Conservation (phyloP, 2,329 filamentous ascomycete species). For the Xylariaceae sp. region DNA sequence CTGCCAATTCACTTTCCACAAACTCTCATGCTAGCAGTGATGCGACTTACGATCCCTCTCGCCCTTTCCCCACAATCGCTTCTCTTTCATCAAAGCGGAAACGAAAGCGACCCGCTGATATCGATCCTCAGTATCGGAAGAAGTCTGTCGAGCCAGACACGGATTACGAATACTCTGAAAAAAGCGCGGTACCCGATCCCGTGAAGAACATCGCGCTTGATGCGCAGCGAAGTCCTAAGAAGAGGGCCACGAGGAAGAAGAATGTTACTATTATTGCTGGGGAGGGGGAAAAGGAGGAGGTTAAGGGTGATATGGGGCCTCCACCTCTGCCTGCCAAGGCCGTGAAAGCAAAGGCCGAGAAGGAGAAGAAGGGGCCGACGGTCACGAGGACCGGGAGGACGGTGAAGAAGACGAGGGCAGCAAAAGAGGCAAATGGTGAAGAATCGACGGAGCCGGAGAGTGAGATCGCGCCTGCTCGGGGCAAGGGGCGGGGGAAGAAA, state of each 20-base stretch:
- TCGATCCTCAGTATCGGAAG: neutral
- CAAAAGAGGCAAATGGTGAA: neutral
- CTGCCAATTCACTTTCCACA: too few species aligned
- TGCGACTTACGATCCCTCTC: too few species aligned
- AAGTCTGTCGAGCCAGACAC: slow-evolving; percentile 5
- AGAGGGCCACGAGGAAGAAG: neutral
- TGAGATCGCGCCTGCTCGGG: neutral
- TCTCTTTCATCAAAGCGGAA: slow-evolving; percentile 5
- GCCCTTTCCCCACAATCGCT: neutral
- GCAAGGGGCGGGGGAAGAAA: neutral
- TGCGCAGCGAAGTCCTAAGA: slow-evolving; percentile 5
- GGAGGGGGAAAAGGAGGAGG: neutral
- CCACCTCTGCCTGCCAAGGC: too few species aligned
- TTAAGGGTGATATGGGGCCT: neutral
- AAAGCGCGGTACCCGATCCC: slow-evolving; percentile 21
- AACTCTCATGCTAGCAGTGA: too few species aligned
- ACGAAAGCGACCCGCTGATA: slow-evolving; percentile 5
- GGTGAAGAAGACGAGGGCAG: slow-evolving; percentile 1
- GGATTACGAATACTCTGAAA: slow-evolving; percentile 25
- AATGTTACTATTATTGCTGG: neutral
- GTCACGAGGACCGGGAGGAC: slow-evolving; percentile 4
- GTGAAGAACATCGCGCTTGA: slow-evolving; percentile 11
- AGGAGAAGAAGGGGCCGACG: neutral
- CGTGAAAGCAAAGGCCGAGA: neutral
- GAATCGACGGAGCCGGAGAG: neutral